Evolutionary conservation across 2,329 filamentous ascomycete genomes (phyloP), one percentile per base, ranked within the genome.

Genomic region (Fonsecaea monophora): DNA sequence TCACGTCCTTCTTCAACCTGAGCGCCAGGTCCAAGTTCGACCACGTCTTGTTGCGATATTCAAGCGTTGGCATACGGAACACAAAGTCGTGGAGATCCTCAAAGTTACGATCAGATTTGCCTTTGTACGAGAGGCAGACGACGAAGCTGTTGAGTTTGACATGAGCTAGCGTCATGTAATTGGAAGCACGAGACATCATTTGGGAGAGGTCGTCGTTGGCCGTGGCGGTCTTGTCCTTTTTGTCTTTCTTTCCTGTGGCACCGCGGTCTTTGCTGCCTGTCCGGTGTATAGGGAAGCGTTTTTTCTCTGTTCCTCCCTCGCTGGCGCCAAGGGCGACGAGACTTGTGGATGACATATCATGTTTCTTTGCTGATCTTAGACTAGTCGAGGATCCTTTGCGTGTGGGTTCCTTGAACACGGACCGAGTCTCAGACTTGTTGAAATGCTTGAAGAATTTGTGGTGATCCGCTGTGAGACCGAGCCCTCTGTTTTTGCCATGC

Each of bases 1-100:
- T 92, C 65, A 98, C 91, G 55, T 96, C 94, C 76, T 94, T 96
- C 82, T 99, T 98, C 62, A 99, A 85, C 13, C 93, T 91, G 56
- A 98, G 84, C 0, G 94, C 94, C 9, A 99, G 87, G 75, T 99
- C 95, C 6, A 99, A 86, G 77, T 98, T 99, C 6, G 93, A 97
- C 95, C 95, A 99, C 8, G 94, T 98, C 83, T 99, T 99, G 84
- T 99, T 99, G 70, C 92, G 89, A 81, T 97, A 98, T 77, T 99
- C 95, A 55, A 99, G 89, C 1, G 91, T 90, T 3, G 95, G 95
- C 80, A 99, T 87, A 38, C 92, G 89, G 86, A 99, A 99, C 57
- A 99, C 95, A 73, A 99, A 96, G 76, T 98, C 90, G 79, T 99
- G 94, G 15, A 99, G 90, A 78, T 99, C 96, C 80, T 97, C 93